Conservation (phyloP, 768 basidiomycete species). For the Suillus cothurnatus region DNA sequence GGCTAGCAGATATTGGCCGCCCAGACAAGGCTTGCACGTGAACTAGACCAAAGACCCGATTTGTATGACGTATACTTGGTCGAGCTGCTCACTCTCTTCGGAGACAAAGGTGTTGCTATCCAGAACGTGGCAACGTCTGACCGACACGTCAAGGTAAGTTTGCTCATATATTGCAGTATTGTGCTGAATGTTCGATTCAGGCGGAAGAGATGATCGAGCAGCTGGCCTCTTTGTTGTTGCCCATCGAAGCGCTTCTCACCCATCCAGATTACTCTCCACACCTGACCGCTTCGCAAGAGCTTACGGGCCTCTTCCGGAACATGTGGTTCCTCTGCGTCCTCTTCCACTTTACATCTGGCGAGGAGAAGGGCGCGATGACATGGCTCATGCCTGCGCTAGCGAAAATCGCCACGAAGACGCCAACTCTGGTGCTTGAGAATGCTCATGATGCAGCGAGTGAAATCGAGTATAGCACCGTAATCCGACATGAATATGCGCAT, state of each 20-base stretch:
- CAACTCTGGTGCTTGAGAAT: conserved; percentile 79
- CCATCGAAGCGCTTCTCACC: conserved; percentile 84
- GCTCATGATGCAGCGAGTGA: conserved; percentile 84
- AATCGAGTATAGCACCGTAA: conserved; percentile 89
- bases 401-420: conserved; percentile 85
- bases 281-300: conserved; percentile 51
- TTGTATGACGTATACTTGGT: conserved; percentile 77
- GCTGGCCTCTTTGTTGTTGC: conserved; percentile 83
- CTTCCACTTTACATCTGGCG: conserved; percentile 69
- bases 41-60: conserved; percentile 72
- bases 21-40: conserved; percentile 86
- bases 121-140: conserved; percentile 77
- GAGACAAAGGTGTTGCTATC: conserved; percentile 89
- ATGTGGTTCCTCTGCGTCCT: conserved; percentile 93
- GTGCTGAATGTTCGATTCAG: conserved; percentile 36
- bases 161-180: background rate
- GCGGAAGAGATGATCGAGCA: conserved; percentile 85
- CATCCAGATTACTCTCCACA: conserved; percentile 71
- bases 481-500: conserved; percentile 82
- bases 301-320: conserved; percentile 83
- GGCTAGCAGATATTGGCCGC: conserved; percentile 75
- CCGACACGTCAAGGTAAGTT: conserved; percentile 62
- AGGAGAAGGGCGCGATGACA: conserved; percentile 66
- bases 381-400: conserved; percentile 78
- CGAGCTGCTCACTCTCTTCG: conserved; percentile 85